Evolutionary conservation across 2,329 filamentous ascomycete species (phyloP), one percentile per base, ranked within the genome.

Genomic region (Thelonectria olida): DNA sequence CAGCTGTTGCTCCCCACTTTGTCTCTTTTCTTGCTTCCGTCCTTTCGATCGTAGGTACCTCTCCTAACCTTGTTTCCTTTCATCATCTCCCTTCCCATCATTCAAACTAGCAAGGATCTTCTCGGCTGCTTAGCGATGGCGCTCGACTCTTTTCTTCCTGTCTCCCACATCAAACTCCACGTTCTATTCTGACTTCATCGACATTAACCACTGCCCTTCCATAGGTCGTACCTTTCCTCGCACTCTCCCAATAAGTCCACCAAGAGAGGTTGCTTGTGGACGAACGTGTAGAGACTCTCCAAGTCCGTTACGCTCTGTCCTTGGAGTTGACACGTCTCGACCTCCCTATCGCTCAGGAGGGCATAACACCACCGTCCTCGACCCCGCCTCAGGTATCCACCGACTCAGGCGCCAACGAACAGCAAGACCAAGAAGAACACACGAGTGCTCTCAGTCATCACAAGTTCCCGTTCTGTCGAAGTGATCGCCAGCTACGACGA

Each of bases 1-100:
- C 34, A 55, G 42, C 23, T 54, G 27, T 20, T 53, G 34, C 54
- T 25, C 38, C 42, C 38, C 52, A 62, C 60, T 54, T 28, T 31
- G 42, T 28, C 31, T 34, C 38, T 50, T 59, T 48, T 41, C 42
- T 59, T 62, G 60, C 61, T 58, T 34, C 53, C 56, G 62, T 25
- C 54, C 54, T 57, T 55, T 54, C 56, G 15, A 34, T 41, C 69
- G 64, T 71, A 64, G 49, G 62, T 70, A 34, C 36, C 25, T 50
- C 45, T 58, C 58, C 28, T 58, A 25, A 64, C 53, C 41, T 45
- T 56, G 58, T 58, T 55, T 48, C 57, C 62, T 36, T 54, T 54
- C 28, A 50, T 51, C 27, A 42, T 23, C 48, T 39, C 48, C 51
- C 52, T 39, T 55, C 53, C 39, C 48, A 44, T 44, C 44, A 22